A percentile compares a stretch with the other conserved stretches of the same genome.
phyloP scores from a whole-genome alignment of 2,329 filamentous ascomycete species.

The Lachnellula hyalina region DNA sequence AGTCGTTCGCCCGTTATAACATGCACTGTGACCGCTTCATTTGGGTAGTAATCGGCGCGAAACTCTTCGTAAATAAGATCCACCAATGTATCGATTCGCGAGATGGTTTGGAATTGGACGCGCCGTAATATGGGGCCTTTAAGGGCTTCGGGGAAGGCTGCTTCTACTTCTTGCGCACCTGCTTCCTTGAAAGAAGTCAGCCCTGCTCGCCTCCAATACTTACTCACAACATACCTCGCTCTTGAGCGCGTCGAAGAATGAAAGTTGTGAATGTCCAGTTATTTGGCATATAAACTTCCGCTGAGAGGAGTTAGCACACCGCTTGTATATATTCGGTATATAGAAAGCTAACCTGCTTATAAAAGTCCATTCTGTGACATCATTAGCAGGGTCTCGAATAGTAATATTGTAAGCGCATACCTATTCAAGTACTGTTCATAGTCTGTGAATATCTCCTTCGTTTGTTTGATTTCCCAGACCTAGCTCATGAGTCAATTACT shows the following conservation, averaged over 20 bases:
- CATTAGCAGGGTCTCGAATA: slow-evolving; percentile 26
- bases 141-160: slow-evolving; percentile 82
- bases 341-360: slow-evolving; percentile 65
- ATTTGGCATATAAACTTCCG: slow-evolving; percentile 93
- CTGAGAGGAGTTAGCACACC: slow-evolving; percentile 24
- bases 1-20: slow-evolving; percentile 63
- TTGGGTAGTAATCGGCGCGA: slow-evolving; percentile 85
- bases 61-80: slow-evolving; percentile 71
- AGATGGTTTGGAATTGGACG: slow-evolving; percentile 86
- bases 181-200: slow-evolving; percentile 48
- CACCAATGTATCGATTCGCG: slow-evolving; percentile 77
- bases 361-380: slow-evolving; percentile 74
- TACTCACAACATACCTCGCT: slow-evolving; percentile 65
- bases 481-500: slow-evolving; percentile 36
- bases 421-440: slow-evolving; percentile 85
- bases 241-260: slow-evolving; percentile 85
- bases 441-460: slow-evolving; percentile 80
- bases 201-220: slow-evolving; percentile 20
- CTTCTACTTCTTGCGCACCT: slow-evolving; percentile 84
- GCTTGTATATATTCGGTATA: not conserved
- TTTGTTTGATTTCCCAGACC: slow-evolving; percentile 90
- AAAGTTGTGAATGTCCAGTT: slow-evolving; percentile 84
- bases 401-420: slow-evolving; percentile 44
- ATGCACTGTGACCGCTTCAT: slow-evolving; percentile 73
- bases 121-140: slow-evolving; percentile 86